Evolutionary conservation across 2,329 filamentous ascomycete genomes (phyloP), one percentile per base, ranked within the genome.

Genomic region (Tolypocladium inflatum): DNA sequence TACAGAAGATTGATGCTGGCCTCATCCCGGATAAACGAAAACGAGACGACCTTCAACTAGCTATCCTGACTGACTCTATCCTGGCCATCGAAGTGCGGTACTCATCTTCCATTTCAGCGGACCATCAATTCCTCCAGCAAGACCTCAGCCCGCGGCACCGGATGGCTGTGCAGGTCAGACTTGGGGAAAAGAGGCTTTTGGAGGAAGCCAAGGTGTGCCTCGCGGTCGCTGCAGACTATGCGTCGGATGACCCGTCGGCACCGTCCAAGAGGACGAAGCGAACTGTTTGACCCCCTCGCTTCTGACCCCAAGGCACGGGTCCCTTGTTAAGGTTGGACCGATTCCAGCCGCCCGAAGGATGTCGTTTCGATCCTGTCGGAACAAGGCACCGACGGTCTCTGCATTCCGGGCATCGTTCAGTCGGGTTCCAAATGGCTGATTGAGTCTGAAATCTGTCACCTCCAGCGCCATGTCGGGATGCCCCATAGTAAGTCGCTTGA

Each of bases 181-280:
- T 86, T 3, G 89, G 89, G 17, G 89, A 93, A 72, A 91, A 91
- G 70, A 78, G 79, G 63, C 75, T 92, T 7, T 67, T 91, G 30
- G 72, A 77, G 57, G 78, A 84, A 65, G 76, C 84, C 1, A 76
- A 80, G 59, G 63, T 60, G 13, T 64, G 71, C 17, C 62, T 71
- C 3, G 54, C 71, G 69, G 62, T 68, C 45, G 33, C 56, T 26
- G 60, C 75, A 23, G 58, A 58, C 26, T 55, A 55, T 21, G 41
- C 51, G 13, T 23, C 39, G 10, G 67, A 68, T 30, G 62, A 63
- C 10, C 58, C 65, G 41, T 37, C 57, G n/a, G 65, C 63, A 21
- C 63, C 70, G 4, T 57, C 63, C 15, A 75, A 74, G 65, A 68
- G 63, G 58, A 58, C 65, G 42, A 74, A 65, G 57, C 59, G 61